These are phyloP conservation scores for Globisporangium uncinulatum DNA, from an alignment of 352 stramenopile genomes.

Conservation along the genomic window DNA sequence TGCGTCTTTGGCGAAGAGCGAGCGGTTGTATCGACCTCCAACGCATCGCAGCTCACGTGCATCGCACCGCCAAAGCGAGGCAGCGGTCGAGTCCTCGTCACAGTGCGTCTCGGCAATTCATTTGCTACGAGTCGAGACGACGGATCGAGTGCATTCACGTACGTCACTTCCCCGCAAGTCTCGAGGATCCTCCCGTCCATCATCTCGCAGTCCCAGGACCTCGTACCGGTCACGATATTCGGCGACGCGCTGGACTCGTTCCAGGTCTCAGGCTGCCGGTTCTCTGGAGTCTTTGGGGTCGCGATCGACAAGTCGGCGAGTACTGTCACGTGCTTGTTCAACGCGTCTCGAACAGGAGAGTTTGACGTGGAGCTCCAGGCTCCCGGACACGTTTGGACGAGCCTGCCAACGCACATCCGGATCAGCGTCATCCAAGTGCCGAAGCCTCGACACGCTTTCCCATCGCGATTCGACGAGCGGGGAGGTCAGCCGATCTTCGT, in stretches of 20 bases:
- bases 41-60: constrained; percentile 29
- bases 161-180: constrained; percentile 19
- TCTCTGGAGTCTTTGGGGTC: constrained; percentile 6
- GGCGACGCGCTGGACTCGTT: constrained; percentile 20
- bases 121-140: constrained; percentile 18
- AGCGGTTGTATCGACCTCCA: constrained; percentile 16
- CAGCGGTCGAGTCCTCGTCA: constrained; percentile 15
- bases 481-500: constrained; percentile 35
- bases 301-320: background rate
- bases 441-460: constrained; percentile 15
- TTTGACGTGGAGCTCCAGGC: constrained; percentile 22
- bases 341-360: constrained; percentile 22
- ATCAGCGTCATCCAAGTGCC: constrained; percentile 28
- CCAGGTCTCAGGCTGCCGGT: constrained; percentile 22
- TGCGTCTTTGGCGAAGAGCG: constrained; percentile 35
- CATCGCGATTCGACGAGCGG: constrained; percentile 35
- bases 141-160: constrained; percentile 17
- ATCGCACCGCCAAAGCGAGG: constrained; percentile 16
- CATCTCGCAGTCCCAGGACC: constrained; percentile 21
- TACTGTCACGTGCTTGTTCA: constrained; percentile 22
- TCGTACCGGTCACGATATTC: constrained; percentile 20
- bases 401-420: constrained; percentile 17
- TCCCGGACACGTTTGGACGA: constrained; percentile 1
- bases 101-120: constrained; percentile 21
- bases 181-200: constrained; percentile 20